phyloP scores from a whole-genome alignment of 2,329 filamentous ascomycete species.

The Simplicillium sp. region DNA sequence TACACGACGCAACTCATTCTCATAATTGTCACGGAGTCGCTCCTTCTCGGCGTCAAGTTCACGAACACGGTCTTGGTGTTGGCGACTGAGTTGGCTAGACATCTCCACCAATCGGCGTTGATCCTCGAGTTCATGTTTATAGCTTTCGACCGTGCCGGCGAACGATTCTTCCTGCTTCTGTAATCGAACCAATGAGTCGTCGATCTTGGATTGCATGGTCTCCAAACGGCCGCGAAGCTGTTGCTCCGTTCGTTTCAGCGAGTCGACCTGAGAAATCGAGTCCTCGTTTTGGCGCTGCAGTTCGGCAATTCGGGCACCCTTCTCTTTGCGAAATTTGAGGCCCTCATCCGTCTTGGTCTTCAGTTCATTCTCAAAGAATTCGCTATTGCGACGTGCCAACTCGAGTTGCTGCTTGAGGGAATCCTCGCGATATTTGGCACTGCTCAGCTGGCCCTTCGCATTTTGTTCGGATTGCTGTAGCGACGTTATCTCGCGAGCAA shows the following conservation, averaged over 20 bases:
- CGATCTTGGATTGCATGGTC: constrained; percentile 76
- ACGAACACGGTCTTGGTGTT: constrained; percentile 59
- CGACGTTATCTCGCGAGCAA: constrained; percentile 71
- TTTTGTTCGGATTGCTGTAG: constrained; percentile 79
- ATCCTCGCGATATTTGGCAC: constrained; percentile 83
- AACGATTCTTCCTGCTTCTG: constrained; percentile 80
- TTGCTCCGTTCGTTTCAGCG: constrained; percentile 69
- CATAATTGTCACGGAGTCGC: constrained; percentile 53
- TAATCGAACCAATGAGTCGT: constrained; percentile 72
- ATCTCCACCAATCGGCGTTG: constrained; percentile 73
- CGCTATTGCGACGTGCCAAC: constrained; percentile 77
- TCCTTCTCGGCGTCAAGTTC: constrained; percentile 59
- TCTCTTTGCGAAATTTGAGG: constrained; percentile 88
- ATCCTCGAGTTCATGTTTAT: constrained; percentile 77
- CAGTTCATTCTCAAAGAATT: constrained; percentile 87
- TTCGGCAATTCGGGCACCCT: constrained; percentile 79
- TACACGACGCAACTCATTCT: constrained; percentile 47
- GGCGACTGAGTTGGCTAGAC: constrained; percentile 66
- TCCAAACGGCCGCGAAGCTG: constrained; percentile 73
- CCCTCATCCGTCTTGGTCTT: constrained; percentile 84
- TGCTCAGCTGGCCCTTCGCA: constrained; percentile 69
- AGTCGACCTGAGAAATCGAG: constrained; percentile 64
- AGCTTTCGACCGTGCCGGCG: constrained; percentile 74
- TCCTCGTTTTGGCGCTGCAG: constrained; percentile 87
- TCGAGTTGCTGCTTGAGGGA: constrained; percentile 85